Evolutionary conservation across 257 asterid species (phyloP).

Genomic region (Nicotiana knightiana): DNA sequence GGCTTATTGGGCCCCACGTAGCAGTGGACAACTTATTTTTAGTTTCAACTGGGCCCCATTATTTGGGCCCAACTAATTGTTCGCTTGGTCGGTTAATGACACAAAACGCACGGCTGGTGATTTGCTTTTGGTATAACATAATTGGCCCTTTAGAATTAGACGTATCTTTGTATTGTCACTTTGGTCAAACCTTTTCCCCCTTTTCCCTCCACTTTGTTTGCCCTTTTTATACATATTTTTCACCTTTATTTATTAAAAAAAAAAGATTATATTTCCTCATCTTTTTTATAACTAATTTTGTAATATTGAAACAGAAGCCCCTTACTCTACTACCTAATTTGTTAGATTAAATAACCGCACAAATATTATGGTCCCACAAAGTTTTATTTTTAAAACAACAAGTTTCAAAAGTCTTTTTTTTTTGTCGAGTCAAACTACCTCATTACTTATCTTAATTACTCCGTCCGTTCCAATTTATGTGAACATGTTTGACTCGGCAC

Average conservation of each 20-base stretch:
- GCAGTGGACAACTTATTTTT: neutral
- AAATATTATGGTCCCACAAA: too few relatives aligned
- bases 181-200: conserved; percentile 5
- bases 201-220: neutral
- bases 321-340: too few relatives aligned
- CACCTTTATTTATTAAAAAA: neutral
- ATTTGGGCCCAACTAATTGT: conserved; percentile 8
- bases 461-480: too few relatives aligned
- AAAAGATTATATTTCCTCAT: neutral
- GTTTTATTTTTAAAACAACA: too few relatives aligned
- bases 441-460: too few relatives aligned
- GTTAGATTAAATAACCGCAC: too few relatives aligned
- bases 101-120: conserved; percentile 11
- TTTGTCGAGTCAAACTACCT: too few relatives aligned
- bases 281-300: neutral
- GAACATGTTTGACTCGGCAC: too few relatives aligned
- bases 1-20: conserved; percentile 3
- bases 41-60: neutral
- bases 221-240: neutral
- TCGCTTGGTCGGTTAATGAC: conserved; percentile 32
- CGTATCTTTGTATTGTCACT: neutral
- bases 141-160: conserved; percentile 6
- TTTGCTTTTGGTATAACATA: neutral
- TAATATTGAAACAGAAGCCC: neutral
- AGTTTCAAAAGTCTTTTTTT: too few relatives aligned